Base-by-base conservation (phyloP, 1,284 basidiomycete genomes). In the Xerocomus amazonicus region DNA sequence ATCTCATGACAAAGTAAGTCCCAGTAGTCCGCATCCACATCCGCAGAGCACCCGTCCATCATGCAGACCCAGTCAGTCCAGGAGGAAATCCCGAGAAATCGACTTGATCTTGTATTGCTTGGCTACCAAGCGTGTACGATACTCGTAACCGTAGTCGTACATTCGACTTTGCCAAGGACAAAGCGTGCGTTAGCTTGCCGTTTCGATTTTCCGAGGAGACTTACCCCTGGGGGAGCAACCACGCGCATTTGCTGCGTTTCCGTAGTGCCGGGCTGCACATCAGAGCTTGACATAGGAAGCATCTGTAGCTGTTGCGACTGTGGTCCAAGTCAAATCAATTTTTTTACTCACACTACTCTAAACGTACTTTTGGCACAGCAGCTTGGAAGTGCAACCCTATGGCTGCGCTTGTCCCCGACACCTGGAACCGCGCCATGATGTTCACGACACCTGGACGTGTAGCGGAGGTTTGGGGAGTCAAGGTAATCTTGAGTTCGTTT, bases 251-350 rank as follows among this genome's bases (percentile, higher is more conserved):
- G 92, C 68, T 99, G 97, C 14, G 93, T 97, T 70, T 97, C 96
- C 16, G 81, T 81, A 9, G 81, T 72, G 1, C 92, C 93, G 0
- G 92, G 87, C 13, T 70, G 73, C 23, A 99, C 77, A 47, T 83
- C 84, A 9, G 87, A 72, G 68, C 87, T 94, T 8, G 92, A 94
- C 85, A 99, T 98, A 6, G 96, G 92, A 52, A 94, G 80, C 96
- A 99, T 99, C 67, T 98, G 95, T 51, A 99, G 70, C 67, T 97
- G 95, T 73, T 98, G 96, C 0, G 93, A 93, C 93, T 97, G 62
- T 5, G 40, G 10, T 44, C 48, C 16, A 48, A 39, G 7, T 6
- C 16, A 23, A 10, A 7, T 51, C 33, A 44, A 32, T 28, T 16
- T 4, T 31, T 26, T 28, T 6, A 26, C 27, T 23, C 17, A 39